Evolutionary conservation across 1,284 basidiomycete species (phyloP).

Genomic region (Exsudoporus floridanus): DNA sequence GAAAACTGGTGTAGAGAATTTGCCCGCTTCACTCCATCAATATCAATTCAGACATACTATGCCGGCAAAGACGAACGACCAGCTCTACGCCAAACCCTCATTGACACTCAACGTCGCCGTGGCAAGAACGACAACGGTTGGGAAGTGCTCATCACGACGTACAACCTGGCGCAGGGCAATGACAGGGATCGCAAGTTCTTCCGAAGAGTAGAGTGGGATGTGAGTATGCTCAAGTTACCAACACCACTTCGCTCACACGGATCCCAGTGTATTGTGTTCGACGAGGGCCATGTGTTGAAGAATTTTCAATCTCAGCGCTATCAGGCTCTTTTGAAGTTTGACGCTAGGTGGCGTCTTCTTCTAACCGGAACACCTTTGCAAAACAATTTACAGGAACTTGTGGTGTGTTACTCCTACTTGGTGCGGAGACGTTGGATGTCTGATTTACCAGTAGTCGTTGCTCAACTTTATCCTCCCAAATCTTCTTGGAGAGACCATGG

Average conservation of each 20-base stretch:
- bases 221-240: conserved; percentile 40
- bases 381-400: conserved; percentile 91
- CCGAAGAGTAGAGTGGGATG: conserved; percentile 88
- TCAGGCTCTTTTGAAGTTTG: conserved; percentile 82
- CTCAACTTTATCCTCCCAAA: conserved; percentile 98
- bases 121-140: conserved; percentile 60
- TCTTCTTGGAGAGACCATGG: conserved; percentile 77
- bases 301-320: conserved; percentile 97
- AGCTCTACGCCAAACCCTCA: conserved; percentile 68
- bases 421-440: not conserved
- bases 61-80: conserved; percentile 89
- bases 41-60: conserved; percentile 92
- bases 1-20: conserved; percentile 99
- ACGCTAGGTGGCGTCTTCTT: conserved; percentile 86
- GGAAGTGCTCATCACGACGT: conserved; percentile 96
- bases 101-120: conserved; percentile 52
- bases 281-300: conserved; percentile 96
- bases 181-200: conserved; percentile 91
- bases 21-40: conserved; percentile 81
- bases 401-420: conserved; percentile 56
- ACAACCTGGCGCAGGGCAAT: conserved; percentile 89
- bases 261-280: conserved; percentile 81
- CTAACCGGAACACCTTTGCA: conserved; percentile 96
- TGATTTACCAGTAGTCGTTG: conserved; percentile 64
- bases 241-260: conserved; percentile 7